Conservation (phyloP, 441 rosid genomes). For the Aquilaria agallochum region DNA sequence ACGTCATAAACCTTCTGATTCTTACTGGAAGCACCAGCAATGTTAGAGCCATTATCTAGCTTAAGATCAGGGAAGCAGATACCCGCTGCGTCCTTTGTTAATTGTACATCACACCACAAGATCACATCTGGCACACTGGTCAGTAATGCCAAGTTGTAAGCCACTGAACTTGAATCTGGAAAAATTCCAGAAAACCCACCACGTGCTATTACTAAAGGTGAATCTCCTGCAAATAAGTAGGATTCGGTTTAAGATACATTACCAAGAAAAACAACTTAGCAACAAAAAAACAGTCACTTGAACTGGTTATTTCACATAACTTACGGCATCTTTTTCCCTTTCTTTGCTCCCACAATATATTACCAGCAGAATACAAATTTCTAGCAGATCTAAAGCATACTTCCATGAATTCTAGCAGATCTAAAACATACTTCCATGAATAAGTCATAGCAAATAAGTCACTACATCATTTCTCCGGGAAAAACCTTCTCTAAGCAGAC, state of each 20-base stretch:
- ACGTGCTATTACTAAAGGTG: conserved; percentile 65
- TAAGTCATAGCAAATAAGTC: no score
- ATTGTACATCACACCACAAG: conserved; percentile 83
- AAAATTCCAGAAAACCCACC: conserved; percentile 94
- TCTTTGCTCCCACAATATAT: no score
- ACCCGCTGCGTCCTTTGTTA: conserved; percentile 72
- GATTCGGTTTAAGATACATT: not conserved
- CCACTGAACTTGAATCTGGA: conserved; percentile 50
- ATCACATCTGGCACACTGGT: conserved; percentile 35
- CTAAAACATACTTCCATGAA: no score
- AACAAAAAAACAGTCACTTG: no score
- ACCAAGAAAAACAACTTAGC: no score
- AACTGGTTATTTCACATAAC: no score
- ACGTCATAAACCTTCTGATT: conserved; percentile 34
- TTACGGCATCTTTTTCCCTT: no score
- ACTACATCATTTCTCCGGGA: no score
- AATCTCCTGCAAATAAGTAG: conserved; percentile 43
- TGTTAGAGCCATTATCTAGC: conserved; percentile 44
- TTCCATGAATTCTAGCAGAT: no score
- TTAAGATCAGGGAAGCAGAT: conserved; percentile 66
- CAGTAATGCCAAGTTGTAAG: conserved; percentile 40
- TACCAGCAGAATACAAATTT: no score
- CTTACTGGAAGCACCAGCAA: conserved; percentile 5
- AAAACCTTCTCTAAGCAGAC: no score
- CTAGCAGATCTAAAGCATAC: no score